Base-by-base conservation (phyloP, 2,329 filamentous ascomycete species). In the Alternaria arborescens region DNA sequence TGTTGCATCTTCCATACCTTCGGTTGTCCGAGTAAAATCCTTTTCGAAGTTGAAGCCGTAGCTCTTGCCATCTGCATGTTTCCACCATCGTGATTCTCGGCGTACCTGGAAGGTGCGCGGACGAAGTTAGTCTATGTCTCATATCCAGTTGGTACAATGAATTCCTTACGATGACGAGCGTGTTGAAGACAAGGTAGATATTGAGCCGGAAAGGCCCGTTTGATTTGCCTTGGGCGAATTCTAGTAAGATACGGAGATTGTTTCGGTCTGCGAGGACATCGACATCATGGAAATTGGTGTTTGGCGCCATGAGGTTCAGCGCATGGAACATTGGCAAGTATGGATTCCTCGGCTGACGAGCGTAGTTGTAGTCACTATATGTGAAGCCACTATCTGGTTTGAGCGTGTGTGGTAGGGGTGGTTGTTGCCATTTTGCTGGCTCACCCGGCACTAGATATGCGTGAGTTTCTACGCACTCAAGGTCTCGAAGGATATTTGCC, bases 231-330 rank as follows among this genome's bases (percentile, higher is more conserved):
- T 70, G 65, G 2, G 66, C 60, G 10, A 71, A 73, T 30, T 73
- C 72, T 1, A 75, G 62, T 0, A 76, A 63, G 2, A 64, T 57
- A 8, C 73, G 71, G 2, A 76, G 62, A 26, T 70, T 74, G 58
- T 75, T 76, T 3, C 73, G 70, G 24, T 76, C 72, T 6, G 70
- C 71, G 18, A 76, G 58, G 3, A 76, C 55, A 28, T 75, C 73
- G 24, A 73, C 44, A 28, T 71, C 54, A 18, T 58, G 62, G 44
- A 75, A 68, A 6, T 62, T 50, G 43, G 60, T 70, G 11, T 58
- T 42, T 4, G 71, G 67, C 11, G 70, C 71, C 69, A 74, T 71
- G 18, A 66, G 42, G 8, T 50, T 57, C 22, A 75, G 55, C 24
- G 72, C 72, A 8, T 67, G 58, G 47, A 74, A 75, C 62, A 74